Evolutionary conservation across 768 basidiomycete genomes (phyloP).

Genomic region (Cyathus striatus): DNA sequence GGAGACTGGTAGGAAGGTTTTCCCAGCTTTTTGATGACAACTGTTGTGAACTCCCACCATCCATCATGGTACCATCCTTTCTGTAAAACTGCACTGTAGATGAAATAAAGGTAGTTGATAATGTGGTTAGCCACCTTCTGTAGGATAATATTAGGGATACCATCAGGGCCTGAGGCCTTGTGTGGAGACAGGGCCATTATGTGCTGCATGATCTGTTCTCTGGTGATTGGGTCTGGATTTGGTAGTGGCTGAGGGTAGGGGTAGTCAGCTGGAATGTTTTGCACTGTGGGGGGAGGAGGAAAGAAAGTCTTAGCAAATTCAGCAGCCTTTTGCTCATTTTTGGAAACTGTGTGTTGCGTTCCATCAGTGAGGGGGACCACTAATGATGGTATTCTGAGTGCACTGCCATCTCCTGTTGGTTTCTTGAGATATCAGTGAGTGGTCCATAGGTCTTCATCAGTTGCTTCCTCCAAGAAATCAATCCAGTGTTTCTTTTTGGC

Average conservation of each 20-base stretch:
- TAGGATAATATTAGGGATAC: slow-evolving; percentile 17
- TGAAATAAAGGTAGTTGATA: slow-evolving; percentile 5
- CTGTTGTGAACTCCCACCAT: slow-evolving; percentile 18
- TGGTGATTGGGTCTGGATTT: slow-evolving; percentile 1
- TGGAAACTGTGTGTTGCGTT: neutral
- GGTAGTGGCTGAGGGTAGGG: slow-evolving; percentile 7
- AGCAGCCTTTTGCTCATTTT: slow-evolving; percentile 6
- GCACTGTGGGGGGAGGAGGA: slow-evolving; percentile 1
- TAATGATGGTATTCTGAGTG: slow-evolving; percentile 12
- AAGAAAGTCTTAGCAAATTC: slow-evolving; percentile 8
- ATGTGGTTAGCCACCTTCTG: slow-evolving; percentile 8
- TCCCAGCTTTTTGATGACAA: slow-evolving; percentile 28
- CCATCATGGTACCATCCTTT: neutral
- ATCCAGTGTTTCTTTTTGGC: slow-evolving; percentile 19
- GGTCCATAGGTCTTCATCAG: slow-evolving; percentile 8
- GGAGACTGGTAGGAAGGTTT: slow-evolving; percentile 24
- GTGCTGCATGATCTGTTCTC: neutral
- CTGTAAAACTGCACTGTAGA: slow-evolving; percentile 10
- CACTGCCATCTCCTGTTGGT: slow-evolving; percentile 13
- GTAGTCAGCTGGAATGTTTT: neutral
- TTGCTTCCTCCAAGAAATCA: slow-evolving; percentile 14
- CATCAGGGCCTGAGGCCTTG: slow-evolving; percentile 18
- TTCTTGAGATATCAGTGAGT: slow-evolving; percentile 13
- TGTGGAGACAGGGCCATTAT: slow-evolving; percentile 12
- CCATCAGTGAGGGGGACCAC: neutral